Percentiles rank a stretch among this genome's conserved stretches.
Conservation (phyloP, 768 basidiomycete species). For the Clathrus columnatus region DNA sequence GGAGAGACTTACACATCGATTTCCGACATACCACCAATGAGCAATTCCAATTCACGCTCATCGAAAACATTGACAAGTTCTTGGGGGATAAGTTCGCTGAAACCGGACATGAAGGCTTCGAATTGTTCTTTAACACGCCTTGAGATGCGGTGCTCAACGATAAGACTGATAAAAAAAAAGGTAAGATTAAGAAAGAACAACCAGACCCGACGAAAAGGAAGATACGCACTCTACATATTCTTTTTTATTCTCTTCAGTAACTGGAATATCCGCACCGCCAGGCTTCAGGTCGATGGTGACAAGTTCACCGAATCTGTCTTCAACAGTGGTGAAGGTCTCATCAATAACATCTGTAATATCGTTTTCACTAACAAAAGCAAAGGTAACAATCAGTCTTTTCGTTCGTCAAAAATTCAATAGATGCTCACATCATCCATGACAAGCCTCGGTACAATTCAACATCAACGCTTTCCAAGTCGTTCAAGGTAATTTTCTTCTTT, state of each 20-base stretch:
- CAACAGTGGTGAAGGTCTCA: slow-evolving; percentile 93
- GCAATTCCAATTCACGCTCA: slow-evolving; percentile 91
- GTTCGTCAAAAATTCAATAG: background rate
- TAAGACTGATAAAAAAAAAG: slow-evolving; percentile 27
- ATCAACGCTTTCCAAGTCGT: slow-evolving; percentile 95
- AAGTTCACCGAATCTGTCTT: slow-evolving; percentile 97
- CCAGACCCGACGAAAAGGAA: too few species aligned
- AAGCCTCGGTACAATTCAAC: slow-evolving; percentile 89
- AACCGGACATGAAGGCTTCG: slow-evolving; percentile 99
- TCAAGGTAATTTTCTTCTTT: slow-evolving; percentile 91
- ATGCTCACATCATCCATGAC: slow-evolving; percentile 94
- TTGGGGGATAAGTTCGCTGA: slow-evolving; percentile 97
- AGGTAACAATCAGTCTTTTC: slow-evolving; percentile 16
- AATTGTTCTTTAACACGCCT: slow-evolving; percentile 98
- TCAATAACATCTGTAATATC: slow-evolving; percentile 98
- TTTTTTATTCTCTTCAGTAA: slow-evolving; percentile 98
- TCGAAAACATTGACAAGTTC: slow-evolving; percentile 98
- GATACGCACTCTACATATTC: slow-evolving; percentile 77
- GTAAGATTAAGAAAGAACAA: background rate
- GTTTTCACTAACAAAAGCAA: slow-evolving; percentile 61
- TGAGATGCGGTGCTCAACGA: slow-evolving; percentile 96
- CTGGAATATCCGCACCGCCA: slow-evolving; percentile 75
- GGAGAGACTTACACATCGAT: slow-evolving; percentile 81
- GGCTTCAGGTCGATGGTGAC: slow-evolving; percentile 93
- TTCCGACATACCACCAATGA: slow-evolving; percentile 99